These are phyloP conservation scores for Zelopaecilomyces penicillatus DNA, from an alignment of 2,329 filamentous ascomycete genomes.

Conservation along the genomic window DNA sequence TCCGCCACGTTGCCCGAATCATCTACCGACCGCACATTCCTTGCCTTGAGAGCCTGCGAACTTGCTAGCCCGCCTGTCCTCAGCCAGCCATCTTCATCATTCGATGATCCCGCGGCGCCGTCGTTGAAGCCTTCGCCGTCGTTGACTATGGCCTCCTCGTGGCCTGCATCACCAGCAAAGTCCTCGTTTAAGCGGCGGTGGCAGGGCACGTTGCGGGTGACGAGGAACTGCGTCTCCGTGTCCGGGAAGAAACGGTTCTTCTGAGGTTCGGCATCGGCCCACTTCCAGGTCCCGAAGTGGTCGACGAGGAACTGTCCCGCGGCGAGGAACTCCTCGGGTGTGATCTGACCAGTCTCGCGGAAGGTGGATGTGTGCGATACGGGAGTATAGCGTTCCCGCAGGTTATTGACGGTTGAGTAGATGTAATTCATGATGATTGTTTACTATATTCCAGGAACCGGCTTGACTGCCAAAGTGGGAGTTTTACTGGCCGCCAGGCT, in stretches of 20 bases:
- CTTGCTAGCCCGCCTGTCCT: slow-evolving; percentile 73
- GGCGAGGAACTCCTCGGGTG: slow-evolving; percentile 89
- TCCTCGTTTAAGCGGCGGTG: slow-evolving; percentile 85
- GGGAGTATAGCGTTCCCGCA: slow-evolving; percentile 85
- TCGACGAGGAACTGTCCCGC: slow-evolving; percentile 97
- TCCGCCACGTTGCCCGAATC: slow-evolving; percentile 82
- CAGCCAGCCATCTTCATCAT: slow-evolving; percentile 83
- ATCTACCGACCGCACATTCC: slow-evolving; percentile 80
- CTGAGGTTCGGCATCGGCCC: slow-evolving; percentile 60
- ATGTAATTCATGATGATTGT: slow-evolving; percentile 70
- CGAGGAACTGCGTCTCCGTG: slow-evolving; percentile 77
- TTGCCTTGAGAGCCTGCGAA: slow-evolving; percentile 65
- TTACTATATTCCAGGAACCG: neutral
- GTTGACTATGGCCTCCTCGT: slow-evolving; percentile 77
- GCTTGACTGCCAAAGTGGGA: neutral
- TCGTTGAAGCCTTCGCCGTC: slow-evolving; percentile 61
- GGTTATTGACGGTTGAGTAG: slow-evolving; percentile 83
- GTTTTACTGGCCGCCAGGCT: neutral
- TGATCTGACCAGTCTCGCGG: slow-evolving; percentile 88
- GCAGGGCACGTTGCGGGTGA: slow-evolving; percentile 91
- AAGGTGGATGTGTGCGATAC: slow-evolving; percentile 89
- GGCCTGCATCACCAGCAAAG: slow-evolving; percentile 80
- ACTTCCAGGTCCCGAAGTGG: slow-evolving; percentile 98
- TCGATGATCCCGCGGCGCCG: slow-evolving; percentile 35
- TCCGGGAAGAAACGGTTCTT: slow-evolving; percentile 30